phyloP scores from a whole-genome alignment of 129 eudicot species.

The Scalesia atractyloides region DNA sequence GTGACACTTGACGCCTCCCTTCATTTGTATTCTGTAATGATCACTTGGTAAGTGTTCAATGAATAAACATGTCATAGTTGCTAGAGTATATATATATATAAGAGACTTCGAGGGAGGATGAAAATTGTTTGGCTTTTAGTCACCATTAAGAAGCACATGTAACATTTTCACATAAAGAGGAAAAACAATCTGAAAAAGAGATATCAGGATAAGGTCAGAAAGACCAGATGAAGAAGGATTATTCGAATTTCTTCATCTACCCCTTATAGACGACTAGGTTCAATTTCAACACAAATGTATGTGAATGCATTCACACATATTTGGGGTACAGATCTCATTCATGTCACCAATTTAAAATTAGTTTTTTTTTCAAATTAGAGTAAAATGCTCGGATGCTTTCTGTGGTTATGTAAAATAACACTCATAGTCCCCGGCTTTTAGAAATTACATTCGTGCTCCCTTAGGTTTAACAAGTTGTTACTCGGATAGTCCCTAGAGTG shows the following conservation, averaged over 20 bases:
- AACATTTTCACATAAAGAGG: slow-evolving; percentile 1
- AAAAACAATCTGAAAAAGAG: neutral
- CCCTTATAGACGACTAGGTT: slow-evolving; percentile 27
- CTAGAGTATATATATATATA: neutral
- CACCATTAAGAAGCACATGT: slow-evolving; percentile 14
- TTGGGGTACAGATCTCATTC: too few relatives aligned
- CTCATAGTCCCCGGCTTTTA: too few relatives aligned
- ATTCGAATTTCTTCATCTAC: slow-evolving; percentile 27
- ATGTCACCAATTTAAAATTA: too few relatives aligned
- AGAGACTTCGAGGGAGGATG: too few relatives aligned
- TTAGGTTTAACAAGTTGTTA: too few relatives aligned
- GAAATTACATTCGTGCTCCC: too few relatives aligned
- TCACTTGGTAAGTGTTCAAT: neutral
- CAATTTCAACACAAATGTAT: slow-evolving; percentile 2
- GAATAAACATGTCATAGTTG: neutral
- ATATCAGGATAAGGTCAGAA: slow-evolving; percentile 15
- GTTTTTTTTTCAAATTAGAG: too few relatives aligned
- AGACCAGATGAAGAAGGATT: slow-evolving; percentile 9
- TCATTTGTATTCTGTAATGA: neutral
- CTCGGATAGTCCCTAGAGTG: too few relatives aligned
- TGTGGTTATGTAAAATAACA: too few relatives aligned
- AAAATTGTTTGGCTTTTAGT: slow-evolving; percentile 20
- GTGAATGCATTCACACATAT: too few relatives aligned
- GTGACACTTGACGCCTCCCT: slow-evolving; percentile 3
- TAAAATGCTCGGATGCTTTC: too few relatives aligned